phyloP scores from a whole-genome alignment of 495 filamentous ascomycete genomes.

The Hamigera avellanea region DNA sequence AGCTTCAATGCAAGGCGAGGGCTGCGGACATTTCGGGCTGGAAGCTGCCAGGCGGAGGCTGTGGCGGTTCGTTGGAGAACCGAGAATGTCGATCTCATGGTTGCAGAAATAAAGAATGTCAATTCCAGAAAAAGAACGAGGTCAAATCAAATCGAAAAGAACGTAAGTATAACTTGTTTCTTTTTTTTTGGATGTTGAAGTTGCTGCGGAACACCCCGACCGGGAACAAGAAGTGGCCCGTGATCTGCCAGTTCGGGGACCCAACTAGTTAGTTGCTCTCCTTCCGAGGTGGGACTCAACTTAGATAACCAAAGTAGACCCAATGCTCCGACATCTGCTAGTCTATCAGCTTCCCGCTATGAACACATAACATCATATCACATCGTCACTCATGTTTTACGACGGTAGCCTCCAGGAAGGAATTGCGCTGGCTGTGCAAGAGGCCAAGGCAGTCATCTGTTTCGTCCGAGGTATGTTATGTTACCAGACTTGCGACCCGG shows the following conservation, averaged over 20 bases:
- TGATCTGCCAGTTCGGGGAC: not conserved
- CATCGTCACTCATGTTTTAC: constrained; percentile 52
- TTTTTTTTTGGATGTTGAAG: no score
- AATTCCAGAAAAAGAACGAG: not conserved
- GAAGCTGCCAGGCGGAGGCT: constrained; percentile 10
- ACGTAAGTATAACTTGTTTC: no score
- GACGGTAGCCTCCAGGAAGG: constrained; percentile 66
- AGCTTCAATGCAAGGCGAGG: constrained; percentile 12
- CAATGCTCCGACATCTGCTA: no score
- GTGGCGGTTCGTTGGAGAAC: constrained; percentile 15
- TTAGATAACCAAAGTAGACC: no score
- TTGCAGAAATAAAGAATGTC: not conserved
- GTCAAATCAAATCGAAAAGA: no score
- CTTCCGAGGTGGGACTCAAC: no score
- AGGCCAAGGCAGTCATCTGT: constrained; percentile 54
- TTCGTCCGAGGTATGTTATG: constrained; percentile 49
- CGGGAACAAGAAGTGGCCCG: not conserved
- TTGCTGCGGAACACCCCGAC: not conserved
- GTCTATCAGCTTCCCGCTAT: no score
- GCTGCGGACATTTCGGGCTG: constrained; percentile 9
- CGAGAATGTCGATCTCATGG: constrained; percentile 24
- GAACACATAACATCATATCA: no score
- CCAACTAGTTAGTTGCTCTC: no score
- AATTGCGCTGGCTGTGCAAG: constrained; percentile 58
- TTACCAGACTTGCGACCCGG: no score